Percentiles rank a stretch among this genome's conserved stretches.
phyloP scores from a whole-genome alignment of 78 protist species.

The Dictyostelium firmibasis region DNA sequence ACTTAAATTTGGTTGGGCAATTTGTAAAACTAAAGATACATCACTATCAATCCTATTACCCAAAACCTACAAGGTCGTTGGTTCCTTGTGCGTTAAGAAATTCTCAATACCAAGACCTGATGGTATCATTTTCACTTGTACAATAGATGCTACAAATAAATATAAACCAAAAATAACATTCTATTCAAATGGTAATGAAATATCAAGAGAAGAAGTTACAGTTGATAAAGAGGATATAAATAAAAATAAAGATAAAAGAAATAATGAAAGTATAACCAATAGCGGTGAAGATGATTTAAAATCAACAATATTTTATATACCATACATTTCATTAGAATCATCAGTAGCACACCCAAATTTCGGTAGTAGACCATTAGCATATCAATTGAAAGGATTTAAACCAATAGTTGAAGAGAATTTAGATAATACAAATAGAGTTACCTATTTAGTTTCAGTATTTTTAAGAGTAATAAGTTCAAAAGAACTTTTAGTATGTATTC shows the following conservation, averaged over 20 bases:
- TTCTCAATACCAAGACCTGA: slow-evolving; percentile 1
- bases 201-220: background rate
- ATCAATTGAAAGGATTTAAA: background rate
- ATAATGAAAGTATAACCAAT: background rate
- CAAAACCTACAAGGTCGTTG: background rate
- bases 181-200: background rate
- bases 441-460: background rate
- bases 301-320: background rate
- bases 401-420: background rate
- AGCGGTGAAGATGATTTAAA: background rate
- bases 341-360: background rate
- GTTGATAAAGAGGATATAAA: background rate
- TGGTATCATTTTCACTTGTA: background rate
- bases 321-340: background rate
- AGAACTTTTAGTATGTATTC: background rate
- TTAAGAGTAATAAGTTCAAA: background rate
- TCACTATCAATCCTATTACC: background rate
- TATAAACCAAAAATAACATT: background rate
- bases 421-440: background rate
- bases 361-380: background rate
- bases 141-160: background rate
- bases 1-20: background rate
- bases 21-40: background rate
- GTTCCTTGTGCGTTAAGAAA: background rate
- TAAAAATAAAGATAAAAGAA: background rate